phyloP scores from a whole-genome alignment of 1,284 basidiomycete species.

The Sanghuangporus sanghuang region DNA sequence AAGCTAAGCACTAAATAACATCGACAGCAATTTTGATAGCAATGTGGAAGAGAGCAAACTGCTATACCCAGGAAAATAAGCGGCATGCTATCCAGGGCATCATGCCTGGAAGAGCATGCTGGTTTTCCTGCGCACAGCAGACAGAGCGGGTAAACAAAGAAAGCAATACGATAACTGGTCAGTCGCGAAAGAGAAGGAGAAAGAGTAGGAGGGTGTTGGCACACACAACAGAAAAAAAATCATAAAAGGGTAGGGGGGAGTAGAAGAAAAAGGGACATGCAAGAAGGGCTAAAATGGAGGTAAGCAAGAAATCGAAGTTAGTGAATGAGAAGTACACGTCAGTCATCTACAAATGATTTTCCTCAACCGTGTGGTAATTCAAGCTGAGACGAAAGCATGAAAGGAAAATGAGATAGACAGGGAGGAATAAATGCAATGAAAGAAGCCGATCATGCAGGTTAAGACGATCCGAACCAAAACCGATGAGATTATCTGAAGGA shows the following conservation, averaged over 20 bases:
- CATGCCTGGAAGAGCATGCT: not conserved
- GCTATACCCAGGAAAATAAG: not conserved
- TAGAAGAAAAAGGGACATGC: too few species aligned
- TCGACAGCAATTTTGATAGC: not conserved
- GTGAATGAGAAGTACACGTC: not conserved
- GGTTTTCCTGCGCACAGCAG: not conserved
- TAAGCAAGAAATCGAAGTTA: not conserved
- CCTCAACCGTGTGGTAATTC: not conserved
- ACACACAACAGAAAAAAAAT: not conserved
- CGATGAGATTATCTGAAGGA: not conserved
- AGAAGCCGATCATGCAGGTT: not conserved
- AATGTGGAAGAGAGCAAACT: not conserved
- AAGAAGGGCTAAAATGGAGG: not conserved
- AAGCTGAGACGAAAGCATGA: not conserved
- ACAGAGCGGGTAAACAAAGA: not conserved
- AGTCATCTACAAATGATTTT: not conserved
- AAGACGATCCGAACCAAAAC: not conserved
- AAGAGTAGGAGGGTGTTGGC: not conserved
- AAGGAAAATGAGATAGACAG: not conserved
- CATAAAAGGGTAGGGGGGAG: not conserved
- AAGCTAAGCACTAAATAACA: not conserved
- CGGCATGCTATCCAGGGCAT: not conserved
- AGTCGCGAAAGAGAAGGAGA: not conserved
- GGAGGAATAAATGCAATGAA: not conserved
- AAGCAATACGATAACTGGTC: not conserved